phyloP scores from a whole-genome alignment of 2,329 filamentous ascomycete genomes.

The Microdochium nivale region DNA sequence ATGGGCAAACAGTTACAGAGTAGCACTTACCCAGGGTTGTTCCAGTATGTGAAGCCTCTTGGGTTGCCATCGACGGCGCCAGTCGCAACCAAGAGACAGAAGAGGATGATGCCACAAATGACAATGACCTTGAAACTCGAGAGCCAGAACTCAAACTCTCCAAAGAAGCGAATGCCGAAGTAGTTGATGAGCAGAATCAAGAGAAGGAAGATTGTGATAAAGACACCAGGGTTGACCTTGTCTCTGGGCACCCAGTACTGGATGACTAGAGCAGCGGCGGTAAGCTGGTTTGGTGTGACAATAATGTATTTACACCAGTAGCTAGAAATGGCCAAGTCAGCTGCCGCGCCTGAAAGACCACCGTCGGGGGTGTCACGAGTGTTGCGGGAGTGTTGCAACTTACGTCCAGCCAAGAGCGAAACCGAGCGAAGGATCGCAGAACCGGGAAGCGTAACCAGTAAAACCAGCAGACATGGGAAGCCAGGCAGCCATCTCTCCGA shows the following conservation, averaged over 20 bases:
- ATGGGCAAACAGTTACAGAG: slow-evolving; percentile 40
- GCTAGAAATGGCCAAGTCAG: slow-evolving; percentile 14
- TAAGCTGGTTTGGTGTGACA: slow-evolving; percentile 76
- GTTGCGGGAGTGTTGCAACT: slow-evolving; percentile 18
- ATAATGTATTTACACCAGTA: slow-evolving; percentile 78
- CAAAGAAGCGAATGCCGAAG: slow-evolving; percentile 61
- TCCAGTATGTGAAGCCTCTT: slow-evolving; percentile 61
- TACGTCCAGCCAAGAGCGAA: slow-evolving; percentile 70
- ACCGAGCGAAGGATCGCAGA: slow-evolving; percentile 72
- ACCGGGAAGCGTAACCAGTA: slow-evolving; percentile 71
- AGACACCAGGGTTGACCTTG: slow-evolving; percentile 67
- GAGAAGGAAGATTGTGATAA: slow-evolving; percentile 63
- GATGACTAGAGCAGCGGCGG: slow-evolving; percentile 70
- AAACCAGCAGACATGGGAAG: slow-evolving; percentile 71
- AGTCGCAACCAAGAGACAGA: slow-evolving; percentile 53
- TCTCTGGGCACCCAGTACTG: slow-evolving; percentile 64
- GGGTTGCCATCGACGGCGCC: slow-evolving; percentile 56
- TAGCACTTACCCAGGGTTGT: slow-evolving; percentile 43
- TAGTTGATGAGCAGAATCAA: slow-evolving; percentile 58
- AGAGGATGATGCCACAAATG: slow-evolving; percentile 56
- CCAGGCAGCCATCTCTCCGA: slow-evolving; percentile 83
- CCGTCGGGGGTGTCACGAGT: neutral
- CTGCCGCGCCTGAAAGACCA: too few relatives aligned
- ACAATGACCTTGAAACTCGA: slow-evolving; percentile 61
- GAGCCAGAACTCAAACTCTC: slow-evolving; percentile 56